Evolutionary conservation across 2,329 filamentous ascomycete genomes (phyloP), one percentile per base, ranked within the genome.

Genomic region (Fusarium albidum): DNA sequence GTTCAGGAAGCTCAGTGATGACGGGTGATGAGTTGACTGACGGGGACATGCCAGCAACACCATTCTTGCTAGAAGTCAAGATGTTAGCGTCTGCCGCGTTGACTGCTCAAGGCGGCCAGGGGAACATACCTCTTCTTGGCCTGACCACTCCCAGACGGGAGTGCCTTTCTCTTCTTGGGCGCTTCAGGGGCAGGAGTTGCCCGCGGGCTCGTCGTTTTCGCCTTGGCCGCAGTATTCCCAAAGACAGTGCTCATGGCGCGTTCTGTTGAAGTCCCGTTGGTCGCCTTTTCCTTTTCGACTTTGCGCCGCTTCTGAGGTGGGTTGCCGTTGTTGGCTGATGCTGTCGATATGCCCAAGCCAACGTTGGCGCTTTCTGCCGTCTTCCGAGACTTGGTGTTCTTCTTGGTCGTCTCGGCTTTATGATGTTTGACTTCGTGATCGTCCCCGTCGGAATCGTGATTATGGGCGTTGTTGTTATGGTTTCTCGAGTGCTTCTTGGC

Each of bases 21-120:
- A 92, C 81, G 14, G 91, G 91, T 2, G 92, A 94, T 2, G 91
- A 88, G n/a, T 86, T 83, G 59, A 88, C 78, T 3, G 87, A 87
- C 14, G 90, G 86, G 1, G 91, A 90, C 65, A 86, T 82, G 52
- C 79, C 82, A 21, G 78, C 76, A 28, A 65, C 57, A 21, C 71
- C 71, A 49, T 73, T 75, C 49, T 70, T 76, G 51, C 65, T 68
- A 45, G 46, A 59, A 63, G 44, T 29, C 38, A 54, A 10, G 35
- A 39, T n/a, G 45, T 68, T 57, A 68, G 53, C n/a, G 18, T 39
- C 31, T 49, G 15, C 25, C 26, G n/a, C 29, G 9, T 6, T 6
- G 12, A 32, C 33, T 13, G 31, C 13, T 25, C 27, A 13, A 17
- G 9, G n/a, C 11, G 10, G 5, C 13, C 27, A 31, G 10, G 13